These are phyloP conservation scores for Alternaria sp. DNA, from an alignment of 2,329 filamentous ascomycete species.

Conservation along the genomic window DNA sequence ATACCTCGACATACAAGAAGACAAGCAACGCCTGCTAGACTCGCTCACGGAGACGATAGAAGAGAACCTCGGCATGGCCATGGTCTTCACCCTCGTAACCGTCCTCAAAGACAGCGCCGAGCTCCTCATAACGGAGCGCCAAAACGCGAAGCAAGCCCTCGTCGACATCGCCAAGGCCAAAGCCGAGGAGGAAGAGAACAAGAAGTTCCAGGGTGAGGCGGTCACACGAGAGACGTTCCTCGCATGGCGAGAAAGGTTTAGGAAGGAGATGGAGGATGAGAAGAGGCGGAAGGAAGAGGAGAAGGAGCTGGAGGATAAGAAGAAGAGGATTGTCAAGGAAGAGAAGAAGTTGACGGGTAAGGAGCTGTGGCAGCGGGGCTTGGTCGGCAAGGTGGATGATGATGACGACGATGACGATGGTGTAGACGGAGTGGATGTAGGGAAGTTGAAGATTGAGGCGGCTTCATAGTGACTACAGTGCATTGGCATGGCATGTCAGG, in stretches of 20 bases:
- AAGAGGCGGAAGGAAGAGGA: constrained; percentile 65
- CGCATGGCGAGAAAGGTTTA: constrained; percentile 80
- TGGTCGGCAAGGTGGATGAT: constrained; percentile 68
- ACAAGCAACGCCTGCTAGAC: constrained; percentile 76
- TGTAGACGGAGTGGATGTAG: constrained; percentile 58
- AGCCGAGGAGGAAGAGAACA: constrained; percentile 90
- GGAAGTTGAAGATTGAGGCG: constrained; percentile 56
- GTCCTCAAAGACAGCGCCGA: constrained; percentile 92
- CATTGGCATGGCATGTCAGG: not conserved
- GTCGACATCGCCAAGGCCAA: constrained; percentile 62
- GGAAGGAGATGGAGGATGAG: constrained; percentile 79
- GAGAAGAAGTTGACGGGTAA: constrained; percentile 78
- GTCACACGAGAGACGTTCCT: constrained; percentile 88
- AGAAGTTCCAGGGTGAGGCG: constrained; percentile 89
- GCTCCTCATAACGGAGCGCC: constrained; percentile 76
- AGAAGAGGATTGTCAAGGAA: constrained; percentile 62
- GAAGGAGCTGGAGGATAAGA: constrained; percentile 71
- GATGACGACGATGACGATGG: constrained; percentile 64
- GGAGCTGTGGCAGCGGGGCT: constrained; percentile 57
- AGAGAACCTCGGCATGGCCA: constrained; percentile 95
- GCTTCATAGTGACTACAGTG: constrained; percentile 19
- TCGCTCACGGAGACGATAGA: constrained; percentile 77
- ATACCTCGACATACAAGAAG: constrained; percentile 78
- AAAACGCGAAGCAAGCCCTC: constrained; percentile 64
- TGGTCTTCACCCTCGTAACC: constrained; percentile 91